Evolutionary conservation across 805 yeast species (phyloP).

Genomic region (Novakomyces olei): DNA sequence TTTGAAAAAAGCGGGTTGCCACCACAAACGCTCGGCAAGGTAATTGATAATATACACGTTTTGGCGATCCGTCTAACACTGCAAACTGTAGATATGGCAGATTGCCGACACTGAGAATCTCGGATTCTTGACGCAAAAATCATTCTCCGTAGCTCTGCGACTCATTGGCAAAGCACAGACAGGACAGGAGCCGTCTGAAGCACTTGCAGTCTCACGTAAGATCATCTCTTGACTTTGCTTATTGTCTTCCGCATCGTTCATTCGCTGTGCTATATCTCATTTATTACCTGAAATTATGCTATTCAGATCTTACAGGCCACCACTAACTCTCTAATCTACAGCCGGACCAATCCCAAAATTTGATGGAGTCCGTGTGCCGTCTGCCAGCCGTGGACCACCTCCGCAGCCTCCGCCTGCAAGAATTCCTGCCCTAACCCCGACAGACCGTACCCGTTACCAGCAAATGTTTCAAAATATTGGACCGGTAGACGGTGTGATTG

Average conservation of each 20-base stretch:
- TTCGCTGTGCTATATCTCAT: no score
- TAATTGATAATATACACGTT: not conserved
- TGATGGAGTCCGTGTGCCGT: conserved; percentile 5
- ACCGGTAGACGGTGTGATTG: conserved; percentile 26
- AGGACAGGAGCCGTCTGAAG: conserved; percentile 35
- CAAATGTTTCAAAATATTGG: conserved; percentile 54
- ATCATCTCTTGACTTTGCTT: no score
- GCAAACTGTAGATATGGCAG: conserved; percentile 46
- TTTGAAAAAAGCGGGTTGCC: conserved; percentile 73
- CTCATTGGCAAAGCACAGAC: conserved; percentile 69
- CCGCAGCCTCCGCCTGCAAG: conserved; percentile 5
- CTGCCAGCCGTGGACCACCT: no score
- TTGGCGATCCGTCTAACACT: not conserved
- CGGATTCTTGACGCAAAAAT: conserved; percentile 62
- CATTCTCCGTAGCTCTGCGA: conserved; percentile 72
- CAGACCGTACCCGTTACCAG: conserved; percentile 42
- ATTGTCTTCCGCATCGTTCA: no score
- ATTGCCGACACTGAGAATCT: conserved; percentile 71
- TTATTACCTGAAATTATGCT: no score
- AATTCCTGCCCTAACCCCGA: conserved; percentile 23
- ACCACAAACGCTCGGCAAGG: conserved; percentile 46
- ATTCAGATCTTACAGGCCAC: no score
- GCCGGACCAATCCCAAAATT: conserved; percentile 10
- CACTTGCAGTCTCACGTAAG: conserved; percentile 21
- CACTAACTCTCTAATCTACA: no score